Conservation (phyloP, 306 rosid species). For the Gastrolobium bilobum region DNA sequence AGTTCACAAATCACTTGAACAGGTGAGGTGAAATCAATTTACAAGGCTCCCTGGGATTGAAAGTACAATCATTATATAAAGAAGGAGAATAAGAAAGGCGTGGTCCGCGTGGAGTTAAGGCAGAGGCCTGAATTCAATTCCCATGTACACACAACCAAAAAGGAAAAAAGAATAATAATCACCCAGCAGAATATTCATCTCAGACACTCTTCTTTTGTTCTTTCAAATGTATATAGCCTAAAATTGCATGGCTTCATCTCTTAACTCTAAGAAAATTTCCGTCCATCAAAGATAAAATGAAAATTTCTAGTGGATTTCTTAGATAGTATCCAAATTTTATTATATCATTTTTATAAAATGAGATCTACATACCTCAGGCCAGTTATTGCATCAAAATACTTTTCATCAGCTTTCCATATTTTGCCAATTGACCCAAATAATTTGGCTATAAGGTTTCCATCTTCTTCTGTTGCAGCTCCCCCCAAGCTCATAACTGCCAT, state of each 20-base stretch:
- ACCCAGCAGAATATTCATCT: conserved; percentile 31
- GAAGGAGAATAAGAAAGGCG: not conserved
- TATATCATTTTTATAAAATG: conserved; percentile 25
- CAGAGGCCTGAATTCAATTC: conserved; percentile 35
- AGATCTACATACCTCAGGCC: conserved; percentile 78
- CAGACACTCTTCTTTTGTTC: conserved; percentile 28
- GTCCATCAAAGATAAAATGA: conserved; percentile 25
- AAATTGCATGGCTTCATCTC: conserved; percentile 5
- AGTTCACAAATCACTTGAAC: conserved; percentile 28
- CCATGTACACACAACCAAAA: conserved; percentile 18
- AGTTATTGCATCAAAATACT: conserved; percentile 88
- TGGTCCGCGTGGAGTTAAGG: not conserved
- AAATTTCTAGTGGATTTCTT: conserved; percentile 13
- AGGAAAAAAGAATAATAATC: not conserved
- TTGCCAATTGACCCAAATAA: conserved; percentile 94
- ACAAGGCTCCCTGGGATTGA: conserved; percentile 18
- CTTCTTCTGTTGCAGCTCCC: conserved; percentile 82
- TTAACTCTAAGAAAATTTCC: conserved; percentile 7
- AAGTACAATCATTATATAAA: conserved; percentile 1
- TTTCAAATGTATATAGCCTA: conserved; percentile 26
- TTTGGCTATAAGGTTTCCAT: conserved; percentile 71
- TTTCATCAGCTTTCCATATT: conserved; percentile 90
- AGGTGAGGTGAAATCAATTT: conserved; percentile 7
- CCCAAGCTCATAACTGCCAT: conserved; percentile 88
- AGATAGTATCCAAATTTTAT: conserved; percentile 18